A percentile compares a stretch with the other conserved stretches of the same genome.
phyloP scores from a whole-genome alignment of 495 filamentous ascomycete genomes.

The Daldinia decipiens region DNA sequence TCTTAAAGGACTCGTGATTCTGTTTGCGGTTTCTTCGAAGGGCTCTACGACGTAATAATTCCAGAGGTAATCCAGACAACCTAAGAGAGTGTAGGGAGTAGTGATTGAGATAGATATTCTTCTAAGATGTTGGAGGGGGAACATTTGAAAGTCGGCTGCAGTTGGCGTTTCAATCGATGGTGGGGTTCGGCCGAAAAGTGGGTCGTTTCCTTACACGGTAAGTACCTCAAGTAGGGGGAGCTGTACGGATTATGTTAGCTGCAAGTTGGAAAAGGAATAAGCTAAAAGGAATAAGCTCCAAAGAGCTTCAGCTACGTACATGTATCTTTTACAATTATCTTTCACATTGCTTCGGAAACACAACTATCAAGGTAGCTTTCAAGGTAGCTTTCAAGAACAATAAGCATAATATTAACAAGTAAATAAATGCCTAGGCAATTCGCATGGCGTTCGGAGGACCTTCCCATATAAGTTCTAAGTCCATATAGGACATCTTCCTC shows the following conservation, averaged over 20 bases:
- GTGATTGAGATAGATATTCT: slow-evolving; percentile 18
- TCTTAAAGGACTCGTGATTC: neutral
- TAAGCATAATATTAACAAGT: neutral
- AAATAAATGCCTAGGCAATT: neutral
- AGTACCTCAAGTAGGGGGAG: slow-evolving; percentile 10
- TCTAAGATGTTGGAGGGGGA: slow-evolving; percentile 40
- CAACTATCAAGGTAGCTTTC: too few relatives aligned
- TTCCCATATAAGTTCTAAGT: slow-evolving; percentile 21
- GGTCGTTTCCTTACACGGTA: slow-evolving; percentile 17
- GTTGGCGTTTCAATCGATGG: slow-evolving; percentile 29
- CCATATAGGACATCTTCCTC: slow-evolving; percentile 12
- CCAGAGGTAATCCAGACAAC: slow-evolving; percentile 22
- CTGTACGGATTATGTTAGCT: neutral
- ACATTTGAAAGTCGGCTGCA: slow-evolving; percentile 30
- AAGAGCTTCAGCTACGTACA: neutral
- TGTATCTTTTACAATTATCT: neutral
- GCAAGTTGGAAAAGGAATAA: too few relatives aligned
- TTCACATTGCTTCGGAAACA: neutral
- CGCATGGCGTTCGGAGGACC: slow-evolving; percentile 14
- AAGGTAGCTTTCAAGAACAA: neutral
- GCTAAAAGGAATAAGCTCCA: neutral
- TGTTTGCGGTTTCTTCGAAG: neutral
- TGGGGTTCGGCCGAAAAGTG: slow-evolving; percentile 26
- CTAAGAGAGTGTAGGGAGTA: slow-evolving; percentile 16
- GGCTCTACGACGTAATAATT: slow-evolving; percentile 11